These are phyloP conservation scores for Aspergillus cejpii DNA, from an alignment of 2,329 filamentous ascomycete species.

Conservation along the genomic window DNA sequence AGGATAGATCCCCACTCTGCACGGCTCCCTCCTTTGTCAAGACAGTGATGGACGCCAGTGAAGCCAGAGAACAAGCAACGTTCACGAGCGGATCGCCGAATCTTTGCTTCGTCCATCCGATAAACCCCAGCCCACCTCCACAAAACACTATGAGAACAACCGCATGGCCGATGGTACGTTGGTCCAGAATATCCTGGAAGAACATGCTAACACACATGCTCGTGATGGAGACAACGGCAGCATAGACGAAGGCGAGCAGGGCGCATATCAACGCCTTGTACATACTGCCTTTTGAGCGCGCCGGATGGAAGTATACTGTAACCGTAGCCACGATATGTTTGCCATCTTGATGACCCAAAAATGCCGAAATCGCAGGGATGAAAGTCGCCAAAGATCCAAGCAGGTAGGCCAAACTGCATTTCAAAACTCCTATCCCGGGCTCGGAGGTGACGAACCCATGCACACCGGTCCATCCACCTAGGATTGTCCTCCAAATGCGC, in stretches of 20 bases:
- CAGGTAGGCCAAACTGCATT: conserved; percentile 85
- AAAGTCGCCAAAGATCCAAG: conserved; percentile 83
- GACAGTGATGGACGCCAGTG: conserved; percentile 80
- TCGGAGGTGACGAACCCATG: conserved; percentile 62
- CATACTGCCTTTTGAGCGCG: conserved; percentile 81
- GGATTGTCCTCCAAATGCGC: conserved; percentile 25
- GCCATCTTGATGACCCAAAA: conserved; percentile 76
- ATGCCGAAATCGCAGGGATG: conserved; percentile 61
- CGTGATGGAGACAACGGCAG: conserved; percentile 65
- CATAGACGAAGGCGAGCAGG: conserved; percentile 70
- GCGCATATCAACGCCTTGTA: conserved; percentile 74
- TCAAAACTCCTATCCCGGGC: conserved; percentile 72
- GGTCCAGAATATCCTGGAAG: conserved; percentile 60
- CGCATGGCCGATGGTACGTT: conserved; percentile 66
- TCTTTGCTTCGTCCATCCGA: conserved; percentile 80
- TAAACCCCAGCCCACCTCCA: conserved; percentile 76
- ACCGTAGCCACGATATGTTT: conserved; percentile 93
- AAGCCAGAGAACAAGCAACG: conserved; percentile 76
- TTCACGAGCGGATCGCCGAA: conserved; percentile 74
- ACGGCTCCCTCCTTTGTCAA: conserved; percentile 87
- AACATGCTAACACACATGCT: conserved; percentile 86
- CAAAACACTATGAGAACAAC: conserved; percentile 77
- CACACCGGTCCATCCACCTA: conserved; percentile 36
- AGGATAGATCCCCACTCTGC: conserved; percentile 72
- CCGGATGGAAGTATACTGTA: conserved; percentile 91